A percentile compares a stretch with the other conserved stretches of the same genome.
phyloP scores from a whole-genome alignment of 805 yeast species.

The Saccharomycopsis sp. region DNA sequence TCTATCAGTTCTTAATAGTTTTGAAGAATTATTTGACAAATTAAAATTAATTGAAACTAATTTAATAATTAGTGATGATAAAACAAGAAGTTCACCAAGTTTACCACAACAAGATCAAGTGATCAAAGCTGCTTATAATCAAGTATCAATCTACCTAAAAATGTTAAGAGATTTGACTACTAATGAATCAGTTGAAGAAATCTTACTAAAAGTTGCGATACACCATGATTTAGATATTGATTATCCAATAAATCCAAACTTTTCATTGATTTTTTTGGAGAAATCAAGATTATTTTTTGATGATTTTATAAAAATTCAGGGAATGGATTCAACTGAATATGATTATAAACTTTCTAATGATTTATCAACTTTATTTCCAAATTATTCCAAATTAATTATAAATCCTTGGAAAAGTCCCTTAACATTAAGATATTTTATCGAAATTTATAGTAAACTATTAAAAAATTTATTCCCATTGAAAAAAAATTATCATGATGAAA shows the following conservation, averaged over 20 bases:
- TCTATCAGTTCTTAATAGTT: neutral
- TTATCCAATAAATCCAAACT: constrained; percentile 33
- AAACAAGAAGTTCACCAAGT: constrained; percentile 38
- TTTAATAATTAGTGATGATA: constrained; percentile 40
- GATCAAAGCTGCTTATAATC: constrained; percentile 39
- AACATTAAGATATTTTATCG: too few relatives aligned
- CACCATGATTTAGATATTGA: constrained; percentile 39
- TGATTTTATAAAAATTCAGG: neutral
- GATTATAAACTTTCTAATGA: too few relatives aligned
- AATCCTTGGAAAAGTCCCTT: too few relatives aligned
- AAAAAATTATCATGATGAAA: too few relatives aligned
- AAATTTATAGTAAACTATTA: too few relatives aligned
- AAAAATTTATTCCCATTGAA: too few relatives aligned
- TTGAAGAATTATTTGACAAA: constrained; percentile 1
- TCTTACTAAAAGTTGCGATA: constrained; percentile 36
- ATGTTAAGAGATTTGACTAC: constrained; percentile 29
- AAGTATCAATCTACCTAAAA: constrained; percentile 47
- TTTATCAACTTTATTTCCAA: too few relatives aligned
- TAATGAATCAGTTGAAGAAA: constrained; percentile 28
- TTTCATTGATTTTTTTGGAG: constrained; percentile 24
- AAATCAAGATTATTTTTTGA: too few relatives aligned
- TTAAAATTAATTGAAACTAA: constrained; percentile 19
- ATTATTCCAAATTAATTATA: too few relatives aligned
- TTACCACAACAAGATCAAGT: constrained; percentile 44
- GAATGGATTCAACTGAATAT: too few relatives aligned